Evolutionary conservation across 192 early-diverging fungal species (phyloP), one percentile per base, ranked within the genome.

Genomic region (Umbelopsis isabellina): DNA sequence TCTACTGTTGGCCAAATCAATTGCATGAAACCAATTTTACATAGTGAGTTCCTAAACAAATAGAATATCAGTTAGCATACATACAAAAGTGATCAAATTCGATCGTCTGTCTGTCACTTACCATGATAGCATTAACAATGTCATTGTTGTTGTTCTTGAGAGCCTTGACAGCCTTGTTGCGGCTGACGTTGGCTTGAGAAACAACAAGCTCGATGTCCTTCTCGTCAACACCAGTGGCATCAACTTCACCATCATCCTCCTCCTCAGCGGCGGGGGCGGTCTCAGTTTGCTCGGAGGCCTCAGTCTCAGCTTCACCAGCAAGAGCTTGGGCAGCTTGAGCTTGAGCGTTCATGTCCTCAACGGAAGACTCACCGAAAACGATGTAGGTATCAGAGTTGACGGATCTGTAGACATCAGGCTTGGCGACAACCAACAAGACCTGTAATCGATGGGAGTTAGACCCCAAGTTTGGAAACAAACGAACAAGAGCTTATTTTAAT

Each of bases 41-140:
- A 72, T 72, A 49, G 71, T 72, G 37, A 72, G 65, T 67, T 72
- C 71, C 70, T 71, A 44, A 33, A 30, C 1, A 2, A 30, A 30
- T 30, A 30, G 3, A 30, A 30, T 30, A 30, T 30, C 27, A 30
- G 3, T 30, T 30, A 30, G 27, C 27, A 30, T 30, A 30, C 27
- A 30, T 30, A 30, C 27, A 30, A 30, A 30, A 30, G 27, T 30
- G n/a, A 30, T 1, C 27, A 30, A 30, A 30, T n/a, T n/a, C n/a
- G 3, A 30, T 30, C 27, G 27, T 3, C 3, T 2, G 27, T 30
- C 27, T 9, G 37, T 41, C 37, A 64, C 72, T 74, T 78, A 85
- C 93, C 96, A 98, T 98, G 85, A 98, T 97, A 70, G 97, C 94
- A 80, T 97, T 97, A 76, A 99, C 91, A 70, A 97, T 91, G 79